Evolutionary conservation across 2,329 filamentous ascomycete genomes (phyloP).

Genomic region (Sarocladiaceae sp.): DNA sequence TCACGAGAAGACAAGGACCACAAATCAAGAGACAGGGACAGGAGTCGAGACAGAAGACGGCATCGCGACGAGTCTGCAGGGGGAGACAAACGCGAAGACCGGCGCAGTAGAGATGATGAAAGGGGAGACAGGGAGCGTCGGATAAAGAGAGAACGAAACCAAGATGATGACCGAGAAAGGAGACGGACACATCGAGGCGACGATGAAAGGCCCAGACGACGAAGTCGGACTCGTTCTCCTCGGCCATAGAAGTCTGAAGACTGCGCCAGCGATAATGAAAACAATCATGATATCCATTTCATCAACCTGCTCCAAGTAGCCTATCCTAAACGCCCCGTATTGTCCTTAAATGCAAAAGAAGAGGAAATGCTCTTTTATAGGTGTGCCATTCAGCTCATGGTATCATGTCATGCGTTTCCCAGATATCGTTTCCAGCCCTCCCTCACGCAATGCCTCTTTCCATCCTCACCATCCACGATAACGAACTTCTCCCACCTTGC

Average conservation of each 20-base stretch:
- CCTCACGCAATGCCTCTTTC: conserved; percentile 60
- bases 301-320: conserved; percentile 1
- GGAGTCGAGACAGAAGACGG: conserved; percentile 18
- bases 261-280: conserved; percentile 14
- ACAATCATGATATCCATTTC: conserved; percentile 4
- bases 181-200: conserved; percentile 20
- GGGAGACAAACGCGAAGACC: conserved; percentile 22
- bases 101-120: conserved; percentile 17
- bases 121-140: conserved; percentile 12
- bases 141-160: conserved; percentile 17
- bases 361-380: too few species aligned
- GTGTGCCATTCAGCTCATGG: neutral
- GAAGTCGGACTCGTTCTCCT: conserved; percentile 42
- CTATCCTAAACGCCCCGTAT: conserved; percentile 1
- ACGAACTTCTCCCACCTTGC: conserved; percentile 86
- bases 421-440: conserved; percentile 84
- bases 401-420: conserved; percentile 28
- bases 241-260: conserved; percentile 22
- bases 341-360: neutral
- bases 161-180: conserved; percentile 23
- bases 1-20: conserved; percentile 25
- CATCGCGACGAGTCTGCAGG: conserved; percentile 19
- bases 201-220: conserved; percentile 20
- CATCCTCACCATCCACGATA: conserved; percentile 63
- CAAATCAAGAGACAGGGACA: conserved; percentile 12